These are phyloP conservation scores for Pyrenochaeta sp. DNA, from an alignment of 2,329 filamentous ascomycete species.

Conservation along the genomic window DNA sequence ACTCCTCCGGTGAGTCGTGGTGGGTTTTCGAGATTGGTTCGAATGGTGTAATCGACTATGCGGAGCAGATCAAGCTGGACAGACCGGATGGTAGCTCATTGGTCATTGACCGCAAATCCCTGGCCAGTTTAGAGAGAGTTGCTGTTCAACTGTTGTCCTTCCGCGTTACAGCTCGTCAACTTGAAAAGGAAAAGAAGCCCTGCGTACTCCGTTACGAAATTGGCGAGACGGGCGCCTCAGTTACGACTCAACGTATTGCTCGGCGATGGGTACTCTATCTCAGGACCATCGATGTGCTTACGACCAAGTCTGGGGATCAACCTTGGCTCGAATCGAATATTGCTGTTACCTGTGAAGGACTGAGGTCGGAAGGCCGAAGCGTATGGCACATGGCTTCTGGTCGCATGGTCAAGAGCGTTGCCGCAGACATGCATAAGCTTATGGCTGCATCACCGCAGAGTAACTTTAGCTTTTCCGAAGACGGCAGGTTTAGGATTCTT, in stretches of 20 bases:
- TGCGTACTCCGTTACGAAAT: slow-evolving; percentile 29
- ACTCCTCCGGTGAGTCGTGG: slow-evolving; percentile 46
- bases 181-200: slow-evolving; percentile 30
- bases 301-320: slow-evolving; percentile 24
- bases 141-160: slow-evolving; percentile 47
- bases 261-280: slow-evolving; percentile 40
- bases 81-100: slow-evolving; percentile 25
- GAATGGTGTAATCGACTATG: slow-evolving; percentile 32
- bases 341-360: slow-evolving; percentile 41
- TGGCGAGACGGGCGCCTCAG: slow-evolving; percentile 10
- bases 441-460: slow-evolving; percentile 59
- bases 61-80: slow-evolving; percentile 38
- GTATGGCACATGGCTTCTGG: slow-evolving; percentile 52
- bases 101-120: slow-evolving; percentile 32
- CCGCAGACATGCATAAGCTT: slow-evolving; percentile 47
- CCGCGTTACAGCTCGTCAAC: slow-evolving; percentile 34
- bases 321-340: slow-evolving; percentile 40
- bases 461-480: slow-evolving; percentile 68
- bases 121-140: slow-evolving; percentile 47
- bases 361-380: slow-evolving; percentile 33
- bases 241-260: slow-evolving; percentile 10
- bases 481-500: slow-evolving; percentile 69
- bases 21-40: slow-evolving; percentile 44
- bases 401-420: slow-evolving; percentile 44
- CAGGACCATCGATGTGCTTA: slow-evolving; percentile 36